Evolutionary conservation across 1,284 basidiomycete genomes (phyloP), one percentile per base, ranked within the genome.

Genomic region (Peniophora sp.): DNA sequence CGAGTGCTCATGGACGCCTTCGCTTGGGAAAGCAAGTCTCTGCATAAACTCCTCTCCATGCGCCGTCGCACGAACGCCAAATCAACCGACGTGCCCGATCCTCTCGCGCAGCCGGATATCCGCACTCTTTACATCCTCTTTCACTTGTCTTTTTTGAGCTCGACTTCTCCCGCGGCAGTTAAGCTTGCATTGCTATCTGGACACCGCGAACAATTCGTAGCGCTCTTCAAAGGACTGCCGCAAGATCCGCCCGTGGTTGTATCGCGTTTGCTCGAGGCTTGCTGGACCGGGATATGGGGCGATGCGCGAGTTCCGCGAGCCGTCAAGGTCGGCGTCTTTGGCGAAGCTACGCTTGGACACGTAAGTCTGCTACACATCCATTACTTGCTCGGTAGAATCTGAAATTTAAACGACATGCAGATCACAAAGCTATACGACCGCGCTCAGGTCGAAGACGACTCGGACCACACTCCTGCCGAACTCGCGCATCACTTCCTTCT

Each of bases 401-500:
- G 16, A 20, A 16, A 17, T 41, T 6, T 41, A 6, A 6, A 32
- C 6, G 20, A n/a, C 32, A 3, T 14, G 3, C 52, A 89, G 87
- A 69, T 90, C 24, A 53, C 79, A 27, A 87, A 85, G 62, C 65
- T 90, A 1, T 91, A 90, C 56, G 81, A 83, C 11, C 76, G 83
- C 2, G 63, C 63, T 1, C 59, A 57, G n/a, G 55, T 74, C 0
- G 87, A 90, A 59, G 71, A 69, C 10, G 72, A 78, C n/a, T 60
- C 68, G 0, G 79, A 80, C 6, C 71, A 74, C 52, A 67, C 81
- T 19, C 81, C 91, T 0, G 90, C 90, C 0, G 87, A 96, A 54
- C 73, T 97, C 5, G 84, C 81, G 0, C 89, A 92, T 56, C 91
- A 94, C 59, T 97, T 97, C 63, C 69, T 97, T 3, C 77, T 96